Evolutionary conservation across 2,329 filamentous ascomycete genomes (phyloP), one percentile per base, ranked within the genome.

Genomic region (Aspergillus texensis): DNA sequence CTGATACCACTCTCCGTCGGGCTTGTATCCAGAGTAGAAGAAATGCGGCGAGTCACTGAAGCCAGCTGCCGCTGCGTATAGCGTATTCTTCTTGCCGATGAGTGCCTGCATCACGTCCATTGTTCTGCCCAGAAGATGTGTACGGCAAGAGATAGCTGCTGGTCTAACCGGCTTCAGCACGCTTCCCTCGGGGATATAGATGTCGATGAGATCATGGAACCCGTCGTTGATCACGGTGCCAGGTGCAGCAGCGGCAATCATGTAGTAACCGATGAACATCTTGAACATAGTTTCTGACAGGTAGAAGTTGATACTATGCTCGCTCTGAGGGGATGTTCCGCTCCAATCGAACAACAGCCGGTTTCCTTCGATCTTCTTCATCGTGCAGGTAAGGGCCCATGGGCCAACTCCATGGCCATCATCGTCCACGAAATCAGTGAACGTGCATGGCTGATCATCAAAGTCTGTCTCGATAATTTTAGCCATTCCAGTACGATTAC

Each of bases 41-140:
- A 84, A 80, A 68, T 84, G 80, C 0, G 82, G 82, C 0, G 80
- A 83, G 68, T 84, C 82, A 16, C 80, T 82, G 69, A 84, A 84
- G 0, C 82, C 82, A 3, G 82, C 82, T 5, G 82, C 82, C 6
- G 81, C 81, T 14, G 80, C 78, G 68, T 83, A 83, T 0, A 77
- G 75, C 6, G 77, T 72, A 62, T 83, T 79, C 56, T 79, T 78
- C 66, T 84, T 81, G 5, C 82, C 82, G 65, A 84, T 81, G 1
- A 84, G 75, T 0, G 82, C 82, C 64, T 84, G 81, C 53, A 84
- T 75, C n/a, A 84, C 77, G 62, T 84, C 82, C 74, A 84, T 77
- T 0, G 82, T 76, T 0, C 82, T 75, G 1, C 82, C 82, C 1
- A 84, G 74, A 6, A 84, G 70, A 65, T 84, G 82, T 0, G 82